phyloP scores from a whole-genome alignment of 1,284 basidiomycete species.

The Butyriboletus appendiculatus region DNA sequence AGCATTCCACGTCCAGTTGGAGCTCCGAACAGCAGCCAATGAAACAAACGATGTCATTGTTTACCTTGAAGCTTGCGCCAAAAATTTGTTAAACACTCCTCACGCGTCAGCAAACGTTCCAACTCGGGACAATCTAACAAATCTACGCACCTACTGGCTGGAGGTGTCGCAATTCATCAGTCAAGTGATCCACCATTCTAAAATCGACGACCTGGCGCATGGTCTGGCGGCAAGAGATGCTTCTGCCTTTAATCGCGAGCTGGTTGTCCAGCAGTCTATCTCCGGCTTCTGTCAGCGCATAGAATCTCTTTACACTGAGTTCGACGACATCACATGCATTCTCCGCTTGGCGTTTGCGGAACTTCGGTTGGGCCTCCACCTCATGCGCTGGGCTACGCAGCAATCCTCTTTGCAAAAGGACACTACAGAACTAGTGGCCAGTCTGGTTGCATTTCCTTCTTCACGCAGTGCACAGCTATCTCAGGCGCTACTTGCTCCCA shows the following conservation, averaged over 20 bases:
- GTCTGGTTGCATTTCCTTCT: constrained; percentile 59
- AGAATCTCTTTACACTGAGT: constrained; percentile 56
- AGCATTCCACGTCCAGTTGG: constrained; percentile 57
- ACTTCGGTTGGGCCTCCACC: constrained; percentile 75
- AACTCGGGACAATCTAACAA: constrained; percentile 50
- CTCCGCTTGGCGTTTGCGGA: constrained; percentile 67
- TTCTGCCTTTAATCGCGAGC: constrained; percentile 50
- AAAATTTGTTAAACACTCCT: constrained; percentile 30
- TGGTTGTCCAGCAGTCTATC: constrained; percentile 66
- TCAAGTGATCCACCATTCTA: constrained; percentile 53
- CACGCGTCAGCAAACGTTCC: constrained; percentile 31
- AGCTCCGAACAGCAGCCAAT: constrained; percentile 65
- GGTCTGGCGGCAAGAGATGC: constrained; percentile 39
- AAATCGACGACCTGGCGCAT: constrained; percentile 43
- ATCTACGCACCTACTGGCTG: constrained; percentile 78
- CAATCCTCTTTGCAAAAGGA: constrained; percentile 11
- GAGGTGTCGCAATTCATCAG: constrained; percentile 75
- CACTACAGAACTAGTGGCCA: constrained; percentile 23
- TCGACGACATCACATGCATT: constrained; percentile 70
- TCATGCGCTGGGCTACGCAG: constrained; percentile 38
- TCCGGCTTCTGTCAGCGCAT: constrained; percentile 64
- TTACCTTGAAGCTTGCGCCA: constrained; percentile 46
- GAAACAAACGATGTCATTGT: constrained; percentile 48
- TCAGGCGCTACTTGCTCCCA: constrained; percentile 18
- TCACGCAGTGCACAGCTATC: constrained; percentile 43